phyloP scores from a whole-genome alignment of 768 basidiomycete species.

The Calvatia gigantea region DNA sequence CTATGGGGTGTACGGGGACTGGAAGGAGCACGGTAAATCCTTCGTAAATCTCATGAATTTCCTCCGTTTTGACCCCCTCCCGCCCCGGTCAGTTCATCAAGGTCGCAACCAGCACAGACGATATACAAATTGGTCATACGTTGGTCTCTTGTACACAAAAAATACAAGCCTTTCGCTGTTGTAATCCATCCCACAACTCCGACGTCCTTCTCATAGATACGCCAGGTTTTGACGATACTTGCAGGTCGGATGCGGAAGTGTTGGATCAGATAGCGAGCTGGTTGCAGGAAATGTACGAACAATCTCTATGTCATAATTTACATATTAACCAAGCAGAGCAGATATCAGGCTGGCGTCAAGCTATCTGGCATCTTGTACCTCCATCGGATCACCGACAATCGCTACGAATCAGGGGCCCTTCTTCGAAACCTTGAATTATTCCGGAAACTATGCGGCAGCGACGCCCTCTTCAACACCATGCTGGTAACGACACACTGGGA shows the following conservation, averaged over 20 bases:
- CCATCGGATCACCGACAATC: constrained; percentile 17
- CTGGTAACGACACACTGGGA: constrained; percentile 19
- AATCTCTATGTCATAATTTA: background rate
- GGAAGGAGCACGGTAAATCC: constrained; percentile 17
- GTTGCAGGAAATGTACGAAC: constrained; percentile 10
- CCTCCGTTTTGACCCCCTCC: too few relatives aligned
- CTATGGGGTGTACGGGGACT: constrained; percentile 21
- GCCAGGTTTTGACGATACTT: constrained; percentile 21
- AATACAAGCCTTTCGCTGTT: background rate
- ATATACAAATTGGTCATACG: background rate
- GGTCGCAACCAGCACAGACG: background rate
- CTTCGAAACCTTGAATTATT: constrained; percentile 14
- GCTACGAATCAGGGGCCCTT: constrained; percentile 8
- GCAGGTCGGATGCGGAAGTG: constrained; percentile 16
- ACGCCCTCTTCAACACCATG: constrained; percentile 12
- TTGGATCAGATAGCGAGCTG: constrained; percentile 18
- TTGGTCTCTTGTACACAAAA: constrained; percentile 4
- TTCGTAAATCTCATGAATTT: too few relatives aligned
- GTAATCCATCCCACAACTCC: background rate
- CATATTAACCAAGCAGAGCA: background rate
- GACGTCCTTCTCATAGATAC: constrained; percentile 19
- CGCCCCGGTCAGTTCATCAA: constrained; percentile 10
- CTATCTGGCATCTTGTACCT: constrained; percentile 18
- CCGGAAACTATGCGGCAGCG: constrained; percentile 13
- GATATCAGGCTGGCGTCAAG: constrained; percentile 9